Conservation (phyloP, 495 filamentous ascomycete species). For the Penicillium chermesinum region DNA sequence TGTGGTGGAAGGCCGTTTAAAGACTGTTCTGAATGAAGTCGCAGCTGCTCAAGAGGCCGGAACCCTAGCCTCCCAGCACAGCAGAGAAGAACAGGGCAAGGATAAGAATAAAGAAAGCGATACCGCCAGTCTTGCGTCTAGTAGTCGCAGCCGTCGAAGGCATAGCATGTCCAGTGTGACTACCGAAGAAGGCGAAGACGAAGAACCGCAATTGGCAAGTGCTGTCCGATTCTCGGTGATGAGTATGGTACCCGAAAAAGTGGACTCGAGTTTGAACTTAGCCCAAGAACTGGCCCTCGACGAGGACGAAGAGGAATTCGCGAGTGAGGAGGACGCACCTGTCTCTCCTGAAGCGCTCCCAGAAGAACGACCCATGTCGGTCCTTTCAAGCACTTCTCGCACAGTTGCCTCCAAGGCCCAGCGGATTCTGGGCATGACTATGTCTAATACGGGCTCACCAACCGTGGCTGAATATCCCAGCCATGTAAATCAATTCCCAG, state of each 20-base stretch:
- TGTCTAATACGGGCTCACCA: slow-evolving; percentile 25
- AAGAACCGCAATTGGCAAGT: slow-evolving; percentile 17
- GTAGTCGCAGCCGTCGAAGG: slow-evolving; percentile 57
- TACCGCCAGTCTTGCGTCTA: slow-evolving; percentile 67
- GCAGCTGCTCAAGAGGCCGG: slow-evolving; percentile 62
- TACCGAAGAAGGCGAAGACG: slow-evolving; percentile 46
- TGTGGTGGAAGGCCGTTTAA: slow-evolving; percentile 79
- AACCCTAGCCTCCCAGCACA: slow-evolving; percentile 18
- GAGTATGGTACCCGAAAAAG: slow-evolving; percentile 48
- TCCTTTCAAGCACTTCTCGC: slow-evolving; percentile 37
- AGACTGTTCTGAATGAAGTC: slow-evolving; percentile 77
- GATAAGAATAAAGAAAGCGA: slow-evolving; percentile 58
- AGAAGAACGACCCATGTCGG: slow-evolving; percentile 43
- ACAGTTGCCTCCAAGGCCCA: slow-evolving; percentile 43
- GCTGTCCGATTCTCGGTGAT: slow-evolving; percentile 61
- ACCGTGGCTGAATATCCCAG: slow-evolving; percentile 20
- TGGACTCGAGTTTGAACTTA: slow-evolving; percentile 62
- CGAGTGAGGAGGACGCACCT: slow-evolving; percentile 30
- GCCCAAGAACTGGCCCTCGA: slow-evolving; percentile 88
- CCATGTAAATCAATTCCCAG: slow-evolving; percentile 10
- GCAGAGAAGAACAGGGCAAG: slow-evolving; percentile 26
- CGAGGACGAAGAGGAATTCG: slow-evolving; percentile 61
- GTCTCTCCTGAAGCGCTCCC: slow-evolving; percentile 31
- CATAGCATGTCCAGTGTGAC: slow-evolving; percentile 59
- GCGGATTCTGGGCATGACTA: slow-evolving; percentile 45